Base-by-base conservation (phyloP, 2,329 filamentous ascomycete species). In the Ophiobolus disseminans region DNA sequence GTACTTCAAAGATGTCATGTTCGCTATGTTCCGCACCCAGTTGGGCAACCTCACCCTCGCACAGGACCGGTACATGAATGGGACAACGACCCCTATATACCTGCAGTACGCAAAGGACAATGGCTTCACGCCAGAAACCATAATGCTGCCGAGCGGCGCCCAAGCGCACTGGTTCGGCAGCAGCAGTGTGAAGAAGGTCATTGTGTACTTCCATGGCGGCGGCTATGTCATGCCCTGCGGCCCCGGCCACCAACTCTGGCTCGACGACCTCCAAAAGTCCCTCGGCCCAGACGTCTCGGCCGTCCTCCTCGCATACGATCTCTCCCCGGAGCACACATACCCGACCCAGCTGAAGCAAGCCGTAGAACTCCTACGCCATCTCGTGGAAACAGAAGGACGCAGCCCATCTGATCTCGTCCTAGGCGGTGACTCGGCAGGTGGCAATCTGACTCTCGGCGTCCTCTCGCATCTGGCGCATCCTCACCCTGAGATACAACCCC, bases 241-340 rank as follows among this genome's bases (percentile, higher is more conserved):
- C 5, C 54, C 74, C 5, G 78, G 73, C 32, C 80, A 83, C 61
- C 72, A 82, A 44, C 65, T 76, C 14, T 84, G 79, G 72, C 72
- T 80, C 39, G 60, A 65, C 16, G 73, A 76, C 13, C 66, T 82
- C 23, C 67, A 77, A 40, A 66, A 74, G 28, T 66, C 73, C n/a
- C 65, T 80, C 16, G 77, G 75, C 32, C 76, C 80, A 41, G 72
- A 74, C 23, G 68, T 82, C 22, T 75, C 80, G 14, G 68, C 80
- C 38, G 76, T 86, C 39, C 67, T 82, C 19, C 74, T 85, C n/a
- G 78, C 79, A 30, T 87, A 87, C 67, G 80, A 80, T 20, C 76
- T 86, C n/a, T 77, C 82, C 0, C 78, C 78, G 3, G 67, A 76
- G 28, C 60, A 57, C 13, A 62, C 65, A 31, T 82, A 82, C 58